phyloP scores from a whole-genome alignment of 2,329 filamentous ascomycete species.

The Aspergillus texensis region DNA sequence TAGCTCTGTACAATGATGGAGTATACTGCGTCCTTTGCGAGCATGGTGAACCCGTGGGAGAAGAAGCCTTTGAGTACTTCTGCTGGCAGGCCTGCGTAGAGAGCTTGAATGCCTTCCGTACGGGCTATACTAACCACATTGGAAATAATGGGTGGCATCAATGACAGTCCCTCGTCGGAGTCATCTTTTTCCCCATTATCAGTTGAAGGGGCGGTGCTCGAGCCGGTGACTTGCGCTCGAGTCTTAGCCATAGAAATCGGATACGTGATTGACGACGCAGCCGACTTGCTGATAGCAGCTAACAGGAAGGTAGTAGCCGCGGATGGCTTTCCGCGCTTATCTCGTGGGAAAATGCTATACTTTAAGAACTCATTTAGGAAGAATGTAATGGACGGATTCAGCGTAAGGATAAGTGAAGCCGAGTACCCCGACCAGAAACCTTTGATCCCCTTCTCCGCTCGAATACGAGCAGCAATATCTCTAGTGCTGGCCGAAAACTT shows the following conservation, averaged over 20 bases:
- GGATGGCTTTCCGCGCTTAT: conserved; percentile 56
- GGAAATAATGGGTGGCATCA: conserved; percentile 60
- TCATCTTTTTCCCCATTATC: conserved; percentile 17
- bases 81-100: conserved; percentile 76
- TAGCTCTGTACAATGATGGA: conserved; percentile 71
- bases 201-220: conserved; percentile 24
- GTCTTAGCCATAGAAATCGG: conserved; percentile 86
- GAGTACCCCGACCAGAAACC: conserved; percentile 91
- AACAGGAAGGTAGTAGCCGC: conserved; percentile 63
- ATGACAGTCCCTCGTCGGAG: conserved; percentile 15
- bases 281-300: conserved; percentile 76
- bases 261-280: conserved; percentile 77
- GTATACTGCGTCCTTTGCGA: conserved; percentile 79
- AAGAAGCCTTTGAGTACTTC: conserved; percentile 84
- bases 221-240: conserved; percentile 63
- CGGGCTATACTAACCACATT: conserved; percentile 61
- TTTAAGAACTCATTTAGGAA: conserved; percentile 76
- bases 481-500: conserved; percentile 40
- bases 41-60: conserved; percentile 82
- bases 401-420: conserved; percentile 74
- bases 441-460: conserved; percentile 67
- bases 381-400: conserved; percentile 87
- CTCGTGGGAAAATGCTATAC: conserved; percentile 58
- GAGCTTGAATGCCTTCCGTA: conserved; percentile 66
- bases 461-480: conserved; percentile 67